These are phyloP conservation scores for Sporopachydermia quercuum DNA, from an alignment of 805 yeast genomes.

Conservation along the genomic window DNA sequence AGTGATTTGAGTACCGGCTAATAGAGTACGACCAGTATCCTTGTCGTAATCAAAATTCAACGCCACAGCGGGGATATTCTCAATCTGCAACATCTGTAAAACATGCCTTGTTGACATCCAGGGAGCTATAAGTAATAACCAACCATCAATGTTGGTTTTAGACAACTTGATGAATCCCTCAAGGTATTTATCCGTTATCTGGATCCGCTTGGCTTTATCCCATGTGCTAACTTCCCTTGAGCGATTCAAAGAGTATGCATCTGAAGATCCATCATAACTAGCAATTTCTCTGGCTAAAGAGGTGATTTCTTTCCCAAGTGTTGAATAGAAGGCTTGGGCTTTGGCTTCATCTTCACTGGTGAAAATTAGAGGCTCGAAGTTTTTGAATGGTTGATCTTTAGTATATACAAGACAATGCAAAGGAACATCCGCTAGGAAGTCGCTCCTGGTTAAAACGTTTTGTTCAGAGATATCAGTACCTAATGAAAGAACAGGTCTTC, in stretches of 20 bases:
- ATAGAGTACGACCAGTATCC: neutral
- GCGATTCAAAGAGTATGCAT: neutral
- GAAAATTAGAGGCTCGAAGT: neutral
- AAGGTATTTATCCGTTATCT: neutral
- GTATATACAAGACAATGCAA: neutral
- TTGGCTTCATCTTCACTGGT: neutral
- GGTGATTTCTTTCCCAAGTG: neutral
- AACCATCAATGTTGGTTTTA: neutral
- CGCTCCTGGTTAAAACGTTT: neutral
- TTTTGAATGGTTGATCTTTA: neutral
- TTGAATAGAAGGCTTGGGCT: neutral
- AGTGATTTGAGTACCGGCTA: neutral
- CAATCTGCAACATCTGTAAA: neutral
- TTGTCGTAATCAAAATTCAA: neutral
- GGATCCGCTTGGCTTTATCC: neutral
- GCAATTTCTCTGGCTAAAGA: neutral
- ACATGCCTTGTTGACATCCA: neutral
- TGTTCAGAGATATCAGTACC: neutral
- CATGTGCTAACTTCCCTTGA: neutral
- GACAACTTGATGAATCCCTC: neutral
- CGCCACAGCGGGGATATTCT: neutral
- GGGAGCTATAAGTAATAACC: neutral
- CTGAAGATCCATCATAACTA: neutral
- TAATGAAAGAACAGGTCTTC: neutral
- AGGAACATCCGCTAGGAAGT: neutral